Base-by-base conservation (phyloP, 2,329 filamentous ascomycete species). In the Colletotrichum tropicicola region DNA sequence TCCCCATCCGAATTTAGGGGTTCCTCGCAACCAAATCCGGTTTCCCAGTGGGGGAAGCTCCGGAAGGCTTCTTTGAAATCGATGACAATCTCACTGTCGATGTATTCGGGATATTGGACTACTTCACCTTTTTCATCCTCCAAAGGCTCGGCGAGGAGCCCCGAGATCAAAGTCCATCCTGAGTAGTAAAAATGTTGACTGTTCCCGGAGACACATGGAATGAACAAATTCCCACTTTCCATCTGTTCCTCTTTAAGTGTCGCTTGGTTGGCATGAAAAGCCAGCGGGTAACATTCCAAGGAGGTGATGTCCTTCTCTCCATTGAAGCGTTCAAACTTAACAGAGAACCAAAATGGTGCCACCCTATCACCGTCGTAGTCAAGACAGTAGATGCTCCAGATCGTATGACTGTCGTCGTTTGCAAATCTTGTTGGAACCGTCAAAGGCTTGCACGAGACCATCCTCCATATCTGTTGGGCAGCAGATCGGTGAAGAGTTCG, bases 151-250 rank as follows among this genome's bases (percentile, higher is more conserved):
- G 5, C 52, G 3, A 10, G 7, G 10, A 32, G 17, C 2, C 41
- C 53, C 3, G 53, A 35, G 41, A 47, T 35, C 17, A 56, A 56
- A 4, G 53, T 45, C 53, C 53, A 56, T 4, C 53, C 53, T 6
- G 39, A 56, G 9, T 45, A 45, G 53, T 37, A 54, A 2, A 23
- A 17, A 1, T 56, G 53, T 25, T 45, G 45, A 0, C 32, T 1
- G 1, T 8, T 19, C 2, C 19, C n/a, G 5, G n/a, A n/a, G 3
- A 54, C 10, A 5, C 51, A 54, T 19, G 21, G 3, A 4, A 17
- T 19, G n/a, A 43, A 54, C 10, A 4, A 6, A 2, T 44, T 5
- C 13, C 37, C 51, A 4, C 3, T 12, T 2, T 6, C 4, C 6
- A 2, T 17, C 7, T 54, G n/a, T n/a, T 54, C 9, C 3, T 54